Evolutionary conservation across 768 basidiomycete genomes (phyloP).

Genomic region (Lactarius hengduanensis): DNA sequence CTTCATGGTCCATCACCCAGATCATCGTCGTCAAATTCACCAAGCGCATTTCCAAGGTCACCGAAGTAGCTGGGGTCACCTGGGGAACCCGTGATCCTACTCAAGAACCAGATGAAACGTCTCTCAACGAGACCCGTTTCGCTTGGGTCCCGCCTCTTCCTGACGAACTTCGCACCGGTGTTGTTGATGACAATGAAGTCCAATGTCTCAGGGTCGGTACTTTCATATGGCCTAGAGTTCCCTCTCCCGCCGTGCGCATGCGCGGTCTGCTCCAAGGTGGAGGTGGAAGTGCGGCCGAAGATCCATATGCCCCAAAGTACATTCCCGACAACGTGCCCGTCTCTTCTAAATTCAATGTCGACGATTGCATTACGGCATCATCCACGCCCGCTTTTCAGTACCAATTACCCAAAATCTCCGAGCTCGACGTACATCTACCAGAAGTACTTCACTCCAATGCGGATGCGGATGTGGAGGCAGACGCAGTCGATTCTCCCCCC

Average conservation of each 20-base stretch:
- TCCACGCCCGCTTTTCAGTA: conserved; percentile 13
- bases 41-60: conserved; percentile 51
- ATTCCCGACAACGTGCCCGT: not conserved
- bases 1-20: conserved; percentile 51
- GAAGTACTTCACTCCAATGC: conserved; percentile 10
- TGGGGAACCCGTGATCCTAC: conserved; percentile 51
- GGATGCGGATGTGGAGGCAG: conserved; percentile 32
- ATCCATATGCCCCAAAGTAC: not conserved
- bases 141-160: conserved; percentile 49
- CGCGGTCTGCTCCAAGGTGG: not conserved
- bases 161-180: conserved; percentile 41
- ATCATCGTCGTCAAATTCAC: conserved; percentile 53
- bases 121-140: conserved; percentile 48
- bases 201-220: conserved; percentile 46
- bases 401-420: not conserved
- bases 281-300: not conserved
- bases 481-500: conserved; percentile 33
- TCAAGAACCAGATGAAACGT: conserved; percentile 34
- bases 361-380: not conserved
- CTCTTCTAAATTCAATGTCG: not conserved
- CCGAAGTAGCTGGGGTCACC: conserved; percentile 56
- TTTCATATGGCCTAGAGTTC: conserved; percentile 47
- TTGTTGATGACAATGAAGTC: conserved; percentile 42
- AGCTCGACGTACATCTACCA: conserved; percentile 9
- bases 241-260: conserved; percentile 28